phyloP scores from a whole-genome alignment of 768 basidiomycete species.

The Serpula lacrymans region DNA sequence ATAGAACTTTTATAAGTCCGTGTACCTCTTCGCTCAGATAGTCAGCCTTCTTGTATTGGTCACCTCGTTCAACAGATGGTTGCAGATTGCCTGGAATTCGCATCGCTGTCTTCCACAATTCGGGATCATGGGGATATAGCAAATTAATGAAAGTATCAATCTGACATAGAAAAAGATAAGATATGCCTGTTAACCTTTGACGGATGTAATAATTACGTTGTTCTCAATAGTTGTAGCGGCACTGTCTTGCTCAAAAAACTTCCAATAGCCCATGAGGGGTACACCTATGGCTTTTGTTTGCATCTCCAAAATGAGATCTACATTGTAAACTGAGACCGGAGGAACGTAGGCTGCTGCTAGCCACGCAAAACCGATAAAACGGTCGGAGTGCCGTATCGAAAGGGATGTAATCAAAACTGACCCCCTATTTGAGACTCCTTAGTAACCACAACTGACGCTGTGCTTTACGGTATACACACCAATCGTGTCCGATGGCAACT shows the following conservation, averaged over 20 bases:
- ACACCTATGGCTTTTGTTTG: conserved; percentile 28
- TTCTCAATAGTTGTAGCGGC: conserved; percentile 30
- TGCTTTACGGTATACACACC: conserved; percentile 18
- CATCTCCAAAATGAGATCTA: conserved; percentile 22
- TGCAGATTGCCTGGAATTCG: conserved; percentile 33
- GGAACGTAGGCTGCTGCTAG: conserved; percentile 31
- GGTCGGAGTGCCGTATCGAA: conserved; percentile 34
- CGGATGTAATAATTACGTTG: conserved; percentile 20
- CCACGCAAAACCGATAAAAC: conserved; percentile 40
- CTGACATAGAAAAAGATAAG: conserved; percentile 14
- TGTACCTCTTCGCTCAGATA: conserved; percentile 33
- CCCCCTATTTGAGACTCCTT: conserved; percentile 28
- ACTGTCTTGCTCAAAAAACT: conserved; percentile 28
- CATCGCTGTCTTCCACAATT: conserved; percentile 32
- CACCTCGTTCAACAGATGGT: conserved; percentile 21
- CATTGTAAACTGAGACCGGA: conserved; percentile 21
- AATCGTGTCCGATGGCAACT: conserved; percentile 40
- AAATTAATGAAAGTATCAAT: conserved; percentile 38
- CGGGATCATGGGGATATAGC: conserved; percentile 30
- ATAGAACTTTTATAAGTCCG: background rate
- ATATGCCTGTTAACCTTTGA: background rate
- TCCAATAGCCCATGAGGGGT: conserved; percentile 43
- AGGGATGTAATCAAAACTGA: conserved; percentile 30
- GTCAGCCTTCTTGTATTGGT: conserved; percentile 17
- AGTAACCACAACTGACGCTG: background rate